These are phyloP conservation scores for Penicillium steckii DNA, from an alignment of 495 filamentous ascomycete species.

Conservation along the genomic window DNA sequence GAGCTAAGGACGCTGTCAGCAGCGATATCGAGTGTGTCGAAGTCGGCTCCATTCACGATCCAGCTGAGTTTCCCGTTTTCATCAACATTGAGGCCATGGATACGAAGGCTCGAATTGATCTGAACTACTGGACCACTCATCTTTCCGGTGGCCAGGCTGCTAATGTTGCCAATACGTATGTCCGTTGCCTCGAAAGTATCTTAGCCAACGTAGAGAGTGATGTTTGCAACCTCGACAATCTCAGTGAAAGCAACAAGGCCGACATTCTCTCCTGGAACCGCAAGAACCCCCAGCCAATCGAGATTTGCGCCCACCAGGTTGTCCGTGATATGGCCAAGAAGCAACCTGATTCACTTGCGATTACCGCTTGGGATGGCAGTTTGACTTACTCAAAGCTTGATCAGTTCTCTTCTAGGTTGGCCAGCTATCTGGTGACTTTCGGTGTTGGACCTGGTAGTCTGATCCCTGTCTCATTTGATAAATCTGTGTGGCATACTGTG, in stretches of 20 bases:
- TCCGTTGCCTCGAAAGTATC: conserved; percentile 45
- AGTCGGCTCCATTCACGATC: conserved; percentile 49
- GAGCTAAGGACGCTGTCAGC: conserved; percentile 14
- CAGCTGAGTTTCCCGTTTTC: conserved; percentile 54
- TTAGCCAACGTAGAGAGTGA: conserved; percentile 27
- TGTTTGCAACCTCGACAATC: conserved; percentile 35
- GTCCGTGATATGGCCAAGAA: conserved; percentile 37
- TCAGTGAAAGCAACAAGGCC: conserved; percentile 36
- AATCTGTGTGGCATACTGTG: conserved; percentile 41
- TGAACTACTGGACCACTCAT: conserved; percentile 57
- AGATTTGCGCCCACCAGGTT: conserved; percentile 44
- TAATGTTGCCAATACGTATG: conserved; percentile 51
- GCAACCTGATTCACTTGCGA: conserved; percentile 37
- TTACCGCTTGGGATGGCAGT: conserved; percentile 49
- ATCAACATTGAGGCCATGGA: conserved; percentile 54
- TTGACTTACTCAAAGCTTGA: conserved; percentile 53
- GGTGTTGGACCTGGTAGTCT: conserved; percentile 38
- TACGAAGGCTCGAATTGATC: conserved; percentile 43
- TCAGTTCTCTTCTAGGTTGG: conserved; percentile 42
- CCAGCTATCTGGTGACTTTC: conserved; percentile 38
- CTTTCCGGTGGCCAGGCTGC: conserved; percentile 48
- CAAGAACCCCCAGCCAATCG: conserved; percentile 30
- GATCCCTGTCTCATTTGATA: conserved; percentile 40
- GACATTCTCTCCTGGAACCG: conserved; percentile 48
- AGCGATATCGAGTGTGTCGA: conserved; percentile 39